These are phyloP conservation scores for Punica granatum DNA, from an alignment of 345 rosid species.

Conservation along the genomic window DNA sequence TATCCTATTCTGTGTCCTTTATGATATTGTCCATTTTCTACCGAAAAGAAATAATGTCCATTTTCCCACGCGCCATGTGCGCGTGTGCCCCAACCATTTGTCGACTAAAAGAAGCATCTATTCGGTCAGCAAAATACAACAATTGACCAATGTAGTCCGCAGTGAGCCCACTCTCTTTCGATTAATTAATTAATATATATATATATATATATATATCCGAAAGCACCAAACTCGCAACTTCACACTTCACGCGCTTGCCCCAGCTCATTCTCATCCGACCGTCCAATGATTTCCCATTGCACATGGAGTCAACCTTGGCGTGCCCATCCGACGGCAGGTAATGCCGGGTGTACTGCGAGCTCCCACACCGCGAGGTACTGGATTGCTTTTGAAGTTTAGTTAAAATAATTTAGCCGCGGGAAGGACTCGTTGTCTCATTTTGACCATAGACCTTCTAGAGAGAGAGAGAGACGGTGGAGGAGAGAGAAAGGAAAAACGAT, in stretches of 20 bases:
- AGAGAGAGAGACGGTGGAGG: background rate
- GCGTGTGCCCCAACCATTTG: constrained; percentile 1
- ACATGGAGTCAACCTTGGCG: background rate
- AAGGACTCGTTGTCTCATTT: constrained; percentile 6
- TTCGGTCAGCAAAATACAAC: constrained; percentile 12
- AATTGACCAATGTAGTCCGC: background rate
- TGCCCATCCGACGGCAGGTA: background rate
- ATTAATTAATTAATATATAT: no score
- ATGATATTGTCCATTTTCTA: no score
- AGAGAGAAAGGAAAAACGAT: background rate
- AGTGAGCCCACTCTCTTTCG: background rate
- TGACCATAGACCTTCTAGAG: constrained; percentile 13
- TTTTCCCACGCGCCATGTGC: background rate
- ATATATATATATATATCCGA: no score
- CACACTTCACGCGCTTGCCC: background rate
- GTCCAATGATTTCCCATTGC: background rate
- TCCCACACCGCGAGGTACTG: background rate
- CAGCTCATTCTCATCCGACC: background rate
- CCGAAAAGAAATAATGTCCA: no score
- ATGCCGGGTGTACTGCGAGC: background rate
- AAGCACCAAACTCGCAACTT: background rate
- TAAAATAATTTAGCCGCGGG: constrained; percentile 7
- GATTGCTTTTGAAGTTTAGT: background rate
- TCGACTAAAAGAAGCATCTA: constrained; percentile 7
- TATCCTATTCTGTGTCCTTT: no score